Conservation (phyloP, 495 filamentous ascomycete species). For the Annulohypoxylon bovei region DNA sequence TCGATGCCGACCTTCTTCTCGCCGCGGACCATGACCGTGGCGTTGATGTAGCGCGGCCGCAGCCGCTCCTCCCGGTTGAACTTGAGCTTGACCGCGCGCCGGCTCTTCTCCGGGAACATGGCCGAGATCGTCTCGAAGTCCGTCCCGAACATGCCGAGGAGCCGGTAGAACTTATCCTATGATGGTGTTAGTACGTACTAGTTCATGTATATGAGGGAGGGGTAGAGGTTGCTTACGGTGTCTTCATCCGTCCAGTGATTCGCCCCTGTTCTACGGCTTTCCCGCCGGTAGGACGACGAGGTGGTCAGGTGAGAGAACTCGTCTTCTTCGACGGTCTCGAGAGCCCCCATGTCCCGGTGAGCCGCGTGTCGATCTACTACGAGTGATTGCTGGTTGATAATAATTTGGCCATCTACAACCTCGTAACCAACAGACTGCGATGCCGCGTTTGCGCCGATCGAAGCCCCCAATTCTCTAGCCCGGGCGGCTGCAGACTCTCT, state of each 20-base stretch:
- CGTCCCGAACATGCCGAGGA: slow-evolving; percentile 86
- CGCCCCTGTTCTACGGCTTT: slow-evolving; percentile 67
- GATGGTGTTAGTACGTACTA: slow-evolving; percentile 1
- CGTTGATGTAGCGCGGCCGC: slow-evolving; percentile 73
- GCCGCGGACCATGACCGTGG: slow-evolving; percentile 65
- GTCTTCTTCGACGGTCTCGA: slow-evolving; percentile 81
- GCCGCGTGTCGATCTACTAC: slow-evolving; percentile 78
- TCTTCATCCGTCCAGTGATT: slow-evolving; percentile 79
- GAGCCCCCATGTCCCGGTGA: slow-evolving; percentile 35
- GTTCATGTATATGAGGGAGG: not conserved
- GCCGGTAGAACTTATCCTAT: slow-evolving; percentile 80
- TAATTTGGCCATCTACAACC: slow-evolving; percentile 85
- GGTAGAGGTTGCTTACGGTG: slow-evolving; percentile 53
- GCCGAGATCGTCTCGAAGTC: slow-evolving; percentile 89
- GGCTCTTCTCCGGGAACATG: slow-evolving; percentile 78
- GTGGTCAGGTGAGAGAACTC: slow-evolving; percentile 83
- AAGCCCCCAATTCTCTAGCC: slow-evolving; percentile 39
- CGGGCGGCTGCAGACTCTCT: slow-evolving; percentile 34
- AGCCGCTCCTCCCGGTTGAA: slow-evolving; percentile 91
- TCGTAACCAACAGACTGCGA: slow-evolving; percentile 66
- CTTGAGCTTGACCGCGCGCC: slow-evolving; percentile 88
- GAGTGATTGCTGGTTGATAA: slow-evolving; percentile 80
- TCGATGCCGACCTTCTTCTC: slow-evolving; percentile 68
- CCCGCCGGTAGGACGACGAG: slow-evolving; percentile 71
- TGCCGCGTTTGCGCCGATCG: slow-evolving; percentile 32